These are phyloP conservation scores for Aspergillus hancockii DNA, from an alignment of 495 filamentous ascomycete species.

Conservation along the genomic window DNA sequence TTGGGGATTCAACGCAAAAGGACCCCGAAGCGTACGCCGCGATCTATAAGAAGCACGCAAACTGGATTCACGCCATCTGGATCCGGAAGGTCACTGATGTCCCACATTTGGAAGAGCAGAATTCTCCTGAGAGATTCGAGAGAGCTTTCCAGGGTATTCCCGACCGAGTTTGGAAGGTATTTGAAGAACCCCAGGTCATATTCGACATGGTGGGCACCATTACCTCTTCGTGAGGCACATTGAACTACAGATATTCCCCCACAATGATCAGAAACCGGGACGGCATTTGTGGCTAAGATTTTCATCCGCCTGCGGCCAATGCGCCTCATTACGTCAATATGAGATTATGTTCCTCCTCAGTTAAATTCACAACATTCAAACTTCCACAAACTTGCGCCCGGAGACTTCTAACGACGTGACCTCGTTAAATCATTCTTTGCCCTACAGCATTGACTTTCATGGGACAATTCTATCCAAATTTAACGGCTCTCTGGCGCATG, in stretches of 20 bases:
- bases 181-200: conserved; percentile 71
- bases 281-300: too few species aligned
- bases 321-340: conserved; percentile 22
- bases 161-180: conserved; percentile 71
- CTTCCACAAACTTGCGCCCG: neutral
- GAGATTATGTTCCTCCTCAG: neutral
- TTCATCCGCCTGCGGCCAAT: too few species aligned
- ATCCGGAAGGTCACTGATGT: conserved; percentile 84
- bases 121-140: conserved; percentile 72
- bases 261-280: too few species aligned
- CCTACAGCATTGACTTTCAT: neutral
- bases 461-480: neutral
- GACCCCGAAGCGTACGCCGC: conserved; percentile 91
- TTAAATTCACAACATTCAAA: neutral
- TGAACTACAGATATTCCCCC: neutral
- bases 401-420: neutral
- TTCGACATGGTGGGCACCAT: conserved; percentile 48
- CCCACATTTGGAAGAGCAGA: conserved; percentile 71
- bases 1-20: conserved; percentile 89
- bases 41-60: conserved; percentile 61
- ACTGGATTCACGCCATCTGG: conserved; percentile 77
- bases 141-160: conserved; percentile 79
- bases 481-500: neutral
- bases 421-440: too few species aligned
- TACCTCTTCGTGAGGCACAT: conserved; percentile 1